Evolutionary conservation across 78 protist species (phyloP).

Genomic region (Dictyostelium purpureum): DNA sequence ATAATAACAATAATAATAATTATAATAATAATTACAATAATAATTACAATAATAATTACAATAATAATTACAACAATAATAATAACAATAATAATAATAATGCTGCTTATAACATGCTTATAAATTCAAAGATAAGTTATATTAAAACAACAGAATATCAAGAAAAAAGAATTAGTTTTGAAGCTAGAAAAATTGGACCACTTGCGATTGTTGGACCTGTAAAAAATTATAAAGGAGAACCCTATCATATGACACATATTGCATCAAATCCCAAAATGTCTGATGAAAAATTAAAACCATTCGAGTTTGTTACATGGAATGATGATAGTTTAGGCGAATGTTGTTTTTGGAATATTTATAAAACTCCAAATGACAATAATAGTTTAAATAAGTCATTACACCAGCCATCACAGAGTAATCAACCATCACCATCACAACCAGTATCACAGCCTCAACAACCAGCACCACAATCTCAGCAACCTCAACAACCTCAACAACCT

Average conservation of each 20-base stretch:
- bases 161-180: neutral
- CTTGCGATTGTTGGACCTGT: slow-evolving; percentile 67
- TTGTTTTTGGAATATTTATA: slow-evolving; percentile 51
- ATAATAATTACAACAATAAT: neutral
- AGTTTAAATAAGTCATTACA: neutral
- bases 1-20: slow-evolving; percentile 16
- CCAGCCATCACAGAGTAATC: neutral
- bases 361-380: neutral
- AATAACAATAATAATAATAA: neutral
- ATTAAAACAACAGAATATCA: neutral
- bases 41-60: too few species aligned
- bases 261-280: slow-evolving; percentile 32
- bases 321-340: slow-evolving; percentile 72
- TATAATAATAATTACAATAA: neutral
- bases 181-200: slow-evolving; percentile 70
- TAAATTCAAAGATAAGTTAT: neutral
- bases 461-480: too few species aligned
- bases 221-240: slow-evolving; percentile 27
- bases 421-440: too few species aligned
- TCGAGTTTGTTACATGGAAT: slow-evolving; percentile 72
- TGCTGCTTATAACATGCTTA: too few species aligned
- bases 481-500: too few species aligned
- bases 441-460: too few species aligned
- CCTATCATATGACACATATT: slow-evolving; percentile 47
- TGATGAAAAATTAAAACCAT: neutral